Evolutionary conservation across 495 filamentous ascomycete species (phyloP).

Genomic region (Daldinia loculata): DNA sequence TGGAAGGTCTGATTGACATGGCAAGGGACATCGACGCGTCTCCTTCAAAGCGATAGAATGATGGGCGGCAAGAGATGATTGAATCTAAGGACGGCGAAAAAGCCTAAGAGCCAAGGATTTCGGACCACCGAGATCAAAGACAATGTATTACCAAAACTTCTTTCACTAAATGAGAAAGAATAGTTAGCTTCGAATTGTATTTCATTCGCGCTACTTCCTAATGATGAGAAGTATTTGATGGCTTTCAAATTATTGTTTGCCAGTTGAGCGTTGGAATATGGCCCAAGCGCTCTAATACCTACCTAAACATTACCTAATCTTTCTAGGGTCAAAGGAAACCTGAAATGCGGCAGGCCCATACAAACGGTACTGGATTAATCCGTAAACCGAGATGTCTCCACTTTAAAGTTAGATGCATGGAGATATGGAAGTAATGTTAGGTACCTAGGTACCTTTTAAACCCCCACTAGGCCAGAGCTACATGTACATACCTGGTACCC

Average conservation of each 20-base stretch:
- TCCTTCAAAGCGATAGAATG: conserved; percentile 17
- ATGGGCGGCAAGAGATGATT: conserved; percentile 3
- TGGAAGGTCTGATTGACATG: conserved; percentile 16
- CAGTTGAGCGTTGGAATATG: conserved; percentile 6
- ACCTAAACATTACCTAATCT: background rate
- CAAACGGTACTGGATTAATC: too few species aligned
- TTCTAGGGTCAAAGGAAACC: background rate
- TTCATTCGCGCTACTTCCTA: conserved; percentile 1
- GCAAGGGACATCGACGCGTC: conserved; percentile 30
- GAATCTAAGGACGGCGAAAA: background rate
- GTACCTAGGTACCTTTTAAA: background rate
- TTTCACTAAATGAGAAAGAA: conserved; percentile 21
- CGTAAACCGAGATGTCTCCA: too few species aligned
- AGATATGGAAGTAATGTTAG: too few species aligned
- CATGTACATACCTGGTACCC: too few species aligned
- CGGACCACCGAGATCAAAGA: conserved; percentile 20
- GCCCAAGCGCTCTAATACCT: conserved; percentile 2
- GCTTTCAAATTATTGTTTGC: conserved; percentile 8
- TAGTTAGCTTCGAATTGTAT: conserved; percentile 4
- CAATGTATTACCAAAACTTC: conserved; percentile 19
- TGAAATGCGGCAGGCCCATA: background rate
- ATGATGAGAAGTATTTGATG: conserved; percentile 6
- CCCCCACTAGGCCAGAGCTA: background rate
- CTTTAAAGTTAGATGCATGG: too few species aligned
- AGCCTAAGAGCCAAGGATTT: background rate